Conservation (phyloP, 345 rosid genomes). For the Clarkia xantiana region DNA sequence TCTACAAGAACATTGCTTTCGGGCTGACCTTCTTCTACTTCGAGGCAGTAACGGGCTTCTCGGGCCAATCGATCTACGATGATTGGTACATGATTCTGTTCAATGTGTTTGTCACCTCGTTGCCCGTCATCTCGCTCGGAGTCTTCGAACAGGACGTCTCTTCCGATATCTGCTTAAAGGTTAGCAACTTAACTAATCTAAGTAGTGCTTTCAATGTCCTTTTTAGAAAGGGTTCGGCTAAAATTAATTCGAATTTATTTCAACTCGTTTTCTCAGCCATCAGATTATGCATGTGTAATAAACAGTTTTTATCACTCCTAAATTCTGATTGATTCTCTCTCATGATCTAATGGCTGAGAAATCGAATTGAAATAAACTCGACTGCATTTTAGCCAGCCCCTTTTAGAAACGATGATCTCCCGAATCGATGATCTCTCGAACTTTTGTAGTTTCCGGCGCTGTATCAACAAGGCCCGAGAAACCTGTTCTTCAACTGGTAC, state of each 20-base stretch:
- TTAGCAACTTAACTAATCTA: constrained; percentile 5
- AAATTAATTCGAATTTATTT: too few relatives aligned
- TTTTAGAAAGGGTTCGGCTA: too few relatives aligned
- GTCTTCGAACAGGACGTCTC: constrained; percentile 71
- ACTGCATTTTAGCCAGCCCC: too few relatives aligned
- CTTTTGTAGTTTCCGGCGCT: constrained; percentile 68
- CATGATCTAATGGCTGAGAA: too few relatives aligned
- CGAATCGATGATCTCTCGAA: too few relatives aligned
- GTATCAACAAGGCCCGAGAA: constrained; percentile 61
- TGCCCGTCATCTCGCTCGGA: constrained; percentile 69
- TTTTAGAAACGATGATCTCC: too few relatives aligned
- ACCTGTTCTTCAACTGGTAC: constrained; percentile 51
- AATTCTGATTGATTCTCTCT: too few relatives aligned
- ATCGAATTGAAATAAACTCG: too few relatives aligned
- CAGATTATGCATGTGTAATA: too few relatives aligned
- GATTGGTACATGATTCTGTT: constrained; percentile 60
- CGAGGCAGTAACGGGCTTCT: constrained; percentile 51
- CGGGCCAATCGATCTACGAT: constrained; percentile 50
- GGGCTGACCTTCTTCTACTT: constrained; percentile 73
- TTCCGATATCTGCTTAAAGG: constrained; percentile 69
- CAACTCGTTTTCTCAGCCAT: too few relatives aligned
- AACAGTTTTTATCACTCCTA: too few relatives aligned
- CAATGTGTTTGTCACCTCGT: constrained; percentile 59
- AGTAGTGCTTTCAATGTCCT: too few relatives aligned
- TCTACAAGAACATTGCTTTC: constrained; percentile 69